A percentile compares a stretch with the other conserved stretches of the same genome.
These are phyloP conservation scores for Helotiales sp. DNA, from an alignment of 2,329 filamentous ascomycete genomes.

Conservation along the genomic window DNA sequence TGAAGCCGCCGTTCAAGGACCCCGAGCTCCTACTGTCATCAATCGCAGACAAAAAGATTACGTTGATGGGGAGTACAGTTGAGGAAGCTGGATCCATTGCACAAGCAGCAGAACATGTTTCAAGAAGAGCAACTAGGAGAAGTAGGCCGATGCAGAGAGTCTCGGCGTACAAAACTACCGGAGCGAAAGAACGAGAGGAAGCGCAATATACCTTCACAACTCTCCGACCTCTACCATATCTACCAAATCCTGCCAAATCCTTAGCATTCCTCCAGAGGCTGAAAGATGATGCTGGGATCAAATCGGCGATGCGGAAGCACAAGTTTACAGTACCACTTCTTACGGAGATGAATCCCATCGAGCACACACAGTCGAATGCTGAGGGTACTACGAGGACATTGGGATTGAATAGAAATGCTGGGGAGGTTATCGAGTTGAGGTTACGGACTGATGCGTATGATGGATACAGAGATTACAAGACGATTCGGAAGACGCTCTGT, in stretches of 20 bases:
- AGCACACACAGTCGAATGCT: conserved; percentile 71
- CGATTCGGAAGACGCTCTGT: conserved; percentile 87
- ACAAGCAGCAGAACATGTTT: conserved; percentile 48
- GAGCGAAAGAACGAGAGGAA: conserved; percentile 44
- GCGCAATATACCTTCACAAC: conserved; percentile 79
- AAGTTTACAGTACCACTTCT: conserved; percentile 81
- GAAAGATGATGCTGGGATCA: conserved; percentile 81
- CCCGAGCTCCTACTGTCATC: conserved; percentile 48
- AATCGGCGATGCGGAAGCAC: conserved; percentile 78
- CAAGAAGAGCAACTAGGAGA: conserved; percentile 45
- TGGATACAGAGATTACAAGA: conserved; percentile 90
- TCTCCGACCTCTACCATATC: conserved; percentile 72
- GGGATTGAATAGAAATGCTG: conserved; percentile 82
- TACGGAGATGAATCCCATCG: conserved; percentile 91
- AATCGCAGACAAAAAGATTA: conserved; percentile 59
- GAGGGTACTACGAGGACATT: conserved; percentile 75
- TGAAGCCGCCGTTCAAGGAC: conserved; percentile 65
- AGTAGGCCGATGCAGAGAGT: conserved; percentile 35
- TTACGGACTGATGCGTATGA: conserved; percentile 92
- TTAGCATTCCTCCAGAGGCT: conserved; percentile 73
- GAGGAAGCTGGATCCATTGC: conserved; percentile 59
- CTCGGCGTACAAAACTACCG: conserved; percentile 42
- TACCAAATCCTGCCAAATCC: conserved; percentile 73
- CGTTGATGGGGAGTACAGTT: conserved; percentile 62
- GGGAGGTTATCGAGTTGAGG: conserved; percentile 87